phyloP scores from a whole-genome alignment of 2,329 filamentous ascomycete species.

The Pochonia chlamydosporia region DNA sequence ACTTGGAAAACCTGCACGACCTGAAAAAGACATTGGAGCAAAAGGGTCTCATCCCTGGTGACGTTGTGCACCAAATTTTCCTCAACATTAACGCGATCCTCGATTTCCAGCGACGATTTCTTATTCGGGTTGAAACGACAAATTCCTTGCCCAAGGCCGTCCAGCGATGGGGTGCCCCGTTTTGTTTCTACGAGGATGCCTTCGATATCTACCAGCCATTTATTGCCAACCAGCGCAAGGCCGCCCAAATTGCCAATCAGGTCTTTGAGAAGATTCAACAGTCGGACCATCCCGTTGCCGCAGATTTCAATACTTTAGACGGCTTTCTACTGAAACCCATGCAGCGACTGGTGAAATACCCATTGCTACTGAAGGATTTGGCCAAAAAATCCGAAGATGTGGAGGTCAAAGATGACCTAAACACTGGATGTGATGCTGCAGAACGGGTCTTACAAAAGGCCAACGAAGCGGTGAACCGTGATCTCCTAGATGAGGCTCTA shows the following conservation, averaged over 20 bases:
- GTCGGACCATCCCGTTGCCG: constrained; percentile 73
- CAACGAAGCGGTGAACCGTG: constrained; percentile 85
- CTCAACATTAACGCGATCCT: constrained; percentile 91
- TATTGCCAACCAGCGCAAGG: constrained; percentile 92
- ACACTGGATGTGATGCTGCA: constrained; percentile 72
- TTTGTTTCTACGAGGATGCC: constrained; percentile 74
- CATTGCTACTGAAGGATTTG: constrained; percentile 83
- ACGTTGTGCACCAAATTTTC: constrained; percentile 91
- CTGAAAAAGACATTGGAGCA: constrained; percentile 88
- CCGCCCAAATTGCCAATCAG: constrained; percentile 74
- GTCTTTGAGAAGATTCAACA: constrained; percentile 82
- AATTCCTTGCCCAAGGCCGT: constrained; percentile 71
- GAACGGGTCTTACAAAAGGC: constrained; percentile 77
- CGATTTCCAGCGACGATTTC: constrained; percentile 89
- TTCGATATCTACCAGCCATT: constrained; percentile 96
- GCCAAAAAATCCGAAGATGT: constrained; percentile 78
- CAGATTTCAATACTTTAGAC: constrained; percentile 80
- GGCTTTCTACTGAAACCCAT: constrained; percentile 95
- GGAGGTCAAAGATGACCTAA: constrained; percentile 64
- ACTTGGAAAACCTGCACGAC: constrained; percentile 88
- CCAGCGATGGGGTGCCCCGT: constrained; percentile 95
- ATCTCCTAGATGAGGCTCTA: constrained; percentile 76
- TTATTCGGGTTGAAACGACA: constrained; percentile 93
- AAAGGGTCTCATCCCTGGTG: constrained; percentile 80
- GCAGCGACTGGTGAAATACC: constrained; percentile 92